Percentiles rank a stretch among this genome's conserved stretches.
Evolutionary conservation across 257 asterid genomes (phyloP).

Genomic region (Striga asiatica): DNA sequence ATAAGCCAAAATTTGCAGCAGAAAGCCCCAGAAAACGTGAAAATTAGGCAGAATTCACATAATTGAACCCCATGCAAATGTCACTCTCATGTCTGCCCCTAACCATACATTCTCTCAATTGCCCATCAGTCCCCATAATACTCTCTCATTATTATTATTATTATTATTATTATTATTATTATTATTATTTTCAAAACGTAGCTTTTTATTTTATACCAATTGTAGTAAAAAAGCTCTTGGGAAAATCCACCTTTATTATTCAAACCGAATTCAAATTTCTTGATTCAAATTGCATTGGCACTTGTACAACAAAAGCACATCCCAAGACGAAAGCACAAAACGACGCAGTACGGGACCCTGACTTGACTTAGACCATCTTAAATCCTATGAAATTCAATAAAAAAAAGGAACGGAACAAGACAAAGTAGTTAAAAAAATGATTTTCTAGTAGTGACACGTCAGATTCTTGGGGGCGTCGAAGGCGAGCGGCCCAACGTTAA

Average conservation of each 20-base stretch:
- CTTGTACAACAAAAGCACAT: not conserved
- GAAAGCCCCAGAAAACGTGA: not conserved
- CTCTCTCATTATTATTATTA: not conserved
- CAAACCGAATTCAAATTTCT: conserved; percentile 7
- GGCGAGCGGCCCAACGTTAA: conserved; percentile 66
- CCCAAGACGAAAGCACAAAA: not conserved
- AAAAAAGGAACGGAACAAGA: not conserved
- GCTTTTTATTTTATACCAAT: too few species aligned
- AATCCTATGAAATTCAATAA: not conserved
- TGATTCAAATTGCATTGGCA: not conserved
- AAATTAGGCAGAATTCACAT: not conserved
- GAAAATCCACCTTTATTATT: conserved; percentile 3
- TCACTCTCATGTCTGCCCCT: conserved; percentile 23
- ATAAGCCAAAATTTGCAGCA: not conserved
- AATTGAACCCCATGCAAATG: conserved; percentile 15
- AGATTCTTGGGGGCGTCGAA: conserved; percentile 38
- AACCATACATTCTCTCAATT: conserved; percentile 10
- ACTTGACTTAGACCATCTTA: not conserved
- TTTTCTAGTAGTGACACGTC: conserved; percentile 30
- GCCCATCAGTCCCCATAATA: not conserved
- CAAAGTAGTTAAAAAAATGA: not conserved
- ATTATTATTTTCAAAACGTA: too few species aligned
- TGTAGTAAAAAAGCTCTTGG: too few species aligned
- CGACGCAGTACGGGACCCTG: not conserved
- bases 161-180: too few species aligned